Base-by-base conservation (phyloP, 345 rosid genomes). In the sweet orange (Citrus sinensis) region DNA sequence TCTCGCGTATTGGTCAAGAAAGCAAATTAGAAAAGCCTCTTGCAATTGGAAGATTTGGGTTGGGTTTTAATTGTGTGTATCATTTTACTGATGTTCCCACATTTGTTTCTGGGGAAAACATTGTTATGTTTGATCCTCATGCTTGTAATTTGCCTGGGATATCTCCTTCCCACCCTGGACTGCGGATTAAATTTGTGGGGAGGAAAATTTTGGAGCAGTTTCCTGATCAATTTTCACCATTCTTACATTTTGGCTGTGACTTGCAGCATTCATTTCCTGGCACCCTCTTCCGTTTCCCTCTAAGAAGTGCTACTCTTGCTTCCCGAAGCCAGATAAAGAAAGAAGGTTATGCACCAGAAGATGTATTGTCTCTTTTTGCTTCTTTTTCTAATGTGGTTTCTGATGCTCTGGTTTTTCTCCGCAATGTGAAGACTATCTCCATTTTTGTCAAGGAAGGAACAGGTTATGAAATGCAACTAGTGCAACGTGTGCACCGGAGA, bases 61-160 rank as follows among this genome's bases (percentile, higher is more conserved):
- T 95, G 81, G 98, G 98, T 67, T 95, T 95, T 85, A 95, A 95
- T 80, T 95, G 98, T 82, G 98, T 93, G 69, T 95, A 95, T 90
- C 98, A 95, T 89, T 95, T 95, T 75, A 95, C 98, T 64, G 98
- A 95, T 75, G 85, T 93, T 77, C 98, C 98, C 16, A 81, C 90
- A 42, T 95, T 95, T 87, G 97, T 95, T 85, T 95, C 98, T 65
- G 98, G 98, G 79, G 98, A 95, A 83, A 95, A 95, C 79, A 84
- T 95, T 76, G 98, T 95, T 73, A 92, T 95, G 93, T 95, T 95
- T 88, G 98, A 95, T 89, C 98, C 98, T 65, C 98, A 95, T 86
- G 98, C 98, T 74, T 82, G 83, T 77, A 90, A 86, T 90, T 90
- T 95, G 85, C 98, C 98, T 29, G 98, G 98, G 67, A 92, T 93